Conservation (phyloP, 805 yeast genomes). For the Saturnispora sekii region DNA sequence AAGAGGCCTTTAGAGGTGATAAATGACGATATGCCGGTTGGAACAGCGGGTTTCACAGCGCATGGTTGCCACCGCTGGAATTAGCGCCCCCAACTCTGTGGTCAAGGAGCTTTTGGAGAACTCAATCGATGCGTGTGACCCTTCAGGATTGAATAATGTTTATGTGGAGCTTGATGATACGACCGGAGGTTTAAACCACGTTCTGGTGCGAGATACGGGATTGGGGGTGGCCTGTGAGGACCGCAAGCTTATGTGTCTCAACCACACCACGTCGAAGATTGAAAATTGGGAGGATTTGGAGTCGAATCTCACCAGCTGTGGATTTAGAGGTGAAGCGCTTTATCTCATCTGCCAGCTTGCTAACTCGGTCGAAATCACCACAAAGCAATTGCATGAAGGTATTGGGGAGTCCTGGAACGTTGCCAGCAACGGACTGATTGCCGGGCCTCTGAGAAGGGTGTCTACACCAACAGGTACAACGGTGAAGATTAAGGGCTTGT, state of each 20-base stretch:
- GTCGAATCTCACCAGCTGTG: slow-evolving; percentile 27
- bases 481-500: slow-evolving; percentile 25
- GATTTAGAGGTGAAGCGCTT: slow-evolving; percentile 45
- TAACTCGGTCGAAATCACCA: slow-evolving; percentile 24
- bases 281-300: slow-evolving; percentile 22
- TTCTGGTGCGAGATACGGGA: slow-evolving; percentile 33
- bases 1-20: no score
- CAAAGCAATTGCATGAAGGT: slow-evolving; percentile 24
- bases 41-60: slow-evolving; percentile 16
- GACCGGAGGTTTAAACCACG: slow-evolving; percentile 28
- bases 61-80: slow-evolving; percentile 24
- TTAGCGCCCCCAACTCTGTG: slow-evolving; percentile 28
- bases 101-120: slow-evolving; percentile 35
- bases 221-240: slow-evolving; percentile 27
- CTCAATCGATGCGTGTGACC: slow-evolving; percentile 28
- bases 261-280: slow-evolving; percentile 36
- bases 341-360: slow-evolving; percentile 28
- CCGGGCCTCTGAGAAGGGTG: slow-evolving; percentile 13
- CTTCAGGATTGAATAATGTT: slow-evolving; percentile 15
- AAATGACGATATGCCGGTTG: slow-evolving; percentile 18
- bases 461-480: slow-evolving; percentile 30
- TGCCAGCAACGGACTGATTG: slow-evolving; percentile 20
- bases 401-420: slow-evolving; percentile 31
- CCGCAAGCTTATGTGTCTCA: slow-evolving; percentile 28
- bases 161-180: slow-evolving; percentile 29